These are phyloP conservation scores for Fusarium xylarioides DNA, from an alignment of 2,329 filamentous ascomycete species.

Conservation along the genomic window DNA sequence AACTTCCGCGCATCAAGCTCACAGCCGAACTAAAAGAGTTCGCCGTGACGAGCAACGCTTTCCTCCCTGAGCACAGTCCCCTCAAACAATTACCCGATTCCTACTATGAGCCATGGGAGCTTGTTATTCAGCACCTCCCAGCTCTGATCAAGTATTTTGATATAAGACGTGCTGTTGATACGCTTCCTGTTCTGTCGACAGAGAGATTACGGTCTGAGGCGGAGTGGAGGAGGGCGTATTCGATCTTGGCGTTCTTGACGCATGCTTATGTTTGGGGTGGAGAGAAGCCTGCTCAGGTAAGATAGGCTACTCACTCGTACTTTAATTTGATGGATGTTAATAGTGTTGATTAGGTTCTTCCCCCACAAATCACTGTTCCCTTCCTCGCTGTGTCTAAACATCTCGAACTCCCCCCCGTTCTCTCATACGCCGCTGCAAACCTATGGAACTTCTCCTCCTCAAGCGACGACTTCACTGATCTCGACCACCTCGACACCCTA, in stretches of 20 bases:
- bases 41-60: conserved; percentile 68
- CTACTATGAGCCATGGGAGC: conserved; percentile 86
- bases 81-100: conserved; percentile 69
- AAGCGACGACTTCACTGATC: conserved; percentile 63
- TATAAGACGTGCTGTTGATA: conserved; percentile 69
- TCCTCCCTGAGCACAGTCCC: conserved; percentile 78
- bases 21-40: conserved; percentile 48
- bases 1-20: conserved; percentile 25
- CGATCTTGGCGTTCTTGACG: conserved; percentile 79
- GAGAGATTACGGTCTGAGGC: conserved; percentile 68
- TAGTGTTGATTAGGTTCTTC: conserved; percentile 62
- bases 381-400: conserved; percentile 76
- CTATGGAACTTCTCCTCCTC: conserved; percentile 86
- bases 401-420: conserved; percentile 84
- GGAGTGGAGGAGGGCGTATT: conserved; percentile 86
- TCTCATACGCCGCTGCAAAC: conserved; percentile 87
- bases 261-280: conserved; percentile 94
- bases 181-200: conserved; percentile 75
- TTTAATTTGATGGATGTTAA: conserved; percentile 15
- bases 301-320: not conserved
- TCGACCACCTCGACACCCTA: conserved; percentile 75
- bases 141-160: conserved; percentile 67
- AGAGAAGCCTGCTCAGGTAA: conserved; percentile 75
- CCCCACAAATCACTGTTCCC: conserved; percentile 79
- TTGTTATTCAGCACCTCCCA: conserved; percentile 73